A percentile compares a stretch with the other conserved stretches of the same genome.
phyloP scores from a whole-genome alignment of 2,329 filamentous ascomycete genomes.

The Ophiostoma triangulosporum region DNA sequence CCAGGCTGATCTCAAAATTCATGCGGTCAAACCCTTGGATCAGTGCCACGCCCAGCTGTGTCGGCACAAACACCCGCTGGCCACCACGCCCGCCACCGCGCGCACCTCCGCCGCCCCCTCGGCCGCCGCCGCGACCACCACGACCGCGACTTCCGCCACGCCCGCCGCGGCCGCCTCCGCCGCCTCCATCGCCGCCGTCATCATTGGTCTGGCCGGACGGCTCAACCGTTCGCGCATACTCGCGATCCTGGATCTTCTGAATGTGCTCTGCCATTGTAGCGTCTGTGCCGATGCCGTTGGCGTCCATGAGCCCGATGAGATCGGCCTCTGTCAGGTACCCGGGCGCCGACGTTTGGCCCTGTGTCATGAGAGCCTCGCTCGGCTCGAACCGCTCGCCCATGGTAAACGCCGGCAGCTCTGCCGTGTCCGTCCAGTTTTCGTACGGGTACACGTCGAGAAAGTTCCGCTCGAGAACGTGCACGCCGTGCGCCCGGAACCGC shows the following conservation, averaged over 20 bases:
- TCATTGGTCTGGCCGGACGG: constrained; percentile 17
- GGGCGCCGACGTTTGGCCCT: constrained; percentile 80
- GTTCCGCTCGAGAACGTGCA: constrained; percentile 77
- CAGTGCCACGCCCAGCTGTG: constrained; percentile 76
- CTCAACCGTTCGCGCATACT: constrained; percentile 61
- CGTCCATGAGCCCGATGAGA: constrained; percentile 92
- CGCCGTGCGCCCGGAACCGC: constrained; percentile 64
- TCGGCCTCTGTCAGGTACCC: constrained; percentile 89
- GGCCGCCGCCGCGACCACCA: constrained; percentile 20
- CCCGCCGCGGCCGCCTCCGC: constrained; percentile 29
- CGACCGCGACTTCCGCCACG: constrained; percentile 29
- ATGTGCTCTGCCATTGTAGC: constrained; percentile 99
- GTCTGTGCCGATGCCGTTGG: constrained; percentile 95
- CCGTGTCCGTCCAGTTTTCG: constrained; percentile 87
- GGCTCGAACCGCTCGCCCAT: constrained; percentile 76
- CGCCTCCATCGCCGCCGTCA: constrained; percentile 26
- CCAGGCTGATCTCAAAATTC: constrained; percentile 80
- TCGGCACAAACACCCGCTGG: constrained; percentile 83
- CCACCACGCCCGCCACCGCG: constrained; percentile 32
- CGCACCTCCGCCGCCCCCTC: constrained; percentile 16
- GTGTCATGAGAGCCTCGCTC: constrained; percentile 73
- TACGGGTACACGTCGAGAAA: constrained; percentile 94
- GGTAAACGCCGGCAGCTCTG: constrained; percentile 65
- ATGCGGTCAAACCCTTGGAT: constrained; percentile 93
- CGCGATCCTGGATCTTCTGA: constrained; percentile 78